Evolutionary conservation across 2,329 filamentous ascomycete species (phyloP), one percentile per base, ranked within the genome.

Genomic region (Fusarium globosum): DNA sequence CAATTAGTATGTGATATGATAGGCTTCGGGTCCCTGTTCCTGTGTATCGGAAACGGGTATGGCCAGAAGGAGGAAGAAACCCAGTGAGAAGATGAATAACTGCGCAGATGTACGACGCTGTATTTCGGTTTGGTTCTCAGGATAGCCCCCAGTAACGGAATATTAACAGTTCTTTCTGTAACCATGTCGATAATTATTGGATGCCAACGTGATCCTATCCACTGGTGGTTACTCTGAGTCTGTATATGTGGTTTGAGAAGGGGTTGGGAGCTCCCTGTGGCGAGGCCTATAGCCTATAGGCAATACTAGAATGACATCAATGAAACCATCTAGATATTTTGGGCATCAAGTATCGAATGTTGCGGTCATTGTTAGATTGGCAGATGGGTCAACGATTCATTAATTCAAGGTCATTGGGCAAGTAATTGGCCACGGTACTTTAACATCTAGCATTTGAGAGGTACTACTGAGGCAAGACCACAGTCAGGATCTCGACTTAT

Each of bases 61-160:
- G 57, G 55, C 28, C 38, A 51, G 39, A 45, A 69, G 39, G 36
- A 52, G 41, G 36, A 46, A 28, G 58, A 36, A 52, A 39, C 10
- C 46, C 28, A 59, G 23, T 23, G 55, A n/a, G 51, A 70, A 45
- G n/a, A 55, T 61, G 61, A 58, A 68, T 70, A 64, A 61, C 45
- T 51, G 42, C 41, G 30, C 70, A 73, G 30, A 41, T 65, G 68
- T 63, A 59, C 26, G 59, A 51, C 49, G 49, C 30, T 57, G 38
- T 51, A 63, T 72, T 33, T 72, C 35, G 23, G 38, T 21, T 61
- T 68, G 53, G 45, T 36, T 41, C 53, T 48, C 53, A 30, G 43
- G 59, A 48, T 65, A 72, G 65, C 51, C 45, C 56, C 53, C 61
- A 28, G 61, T 46, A 49, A 59, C 52, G 60, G 49, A 42, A 46